Evolutionary conservation across 305 asterid genomes (phyloP), one percentile per base, ranked within the genome.

Genomic region (Salvia sclarea): DNA sequence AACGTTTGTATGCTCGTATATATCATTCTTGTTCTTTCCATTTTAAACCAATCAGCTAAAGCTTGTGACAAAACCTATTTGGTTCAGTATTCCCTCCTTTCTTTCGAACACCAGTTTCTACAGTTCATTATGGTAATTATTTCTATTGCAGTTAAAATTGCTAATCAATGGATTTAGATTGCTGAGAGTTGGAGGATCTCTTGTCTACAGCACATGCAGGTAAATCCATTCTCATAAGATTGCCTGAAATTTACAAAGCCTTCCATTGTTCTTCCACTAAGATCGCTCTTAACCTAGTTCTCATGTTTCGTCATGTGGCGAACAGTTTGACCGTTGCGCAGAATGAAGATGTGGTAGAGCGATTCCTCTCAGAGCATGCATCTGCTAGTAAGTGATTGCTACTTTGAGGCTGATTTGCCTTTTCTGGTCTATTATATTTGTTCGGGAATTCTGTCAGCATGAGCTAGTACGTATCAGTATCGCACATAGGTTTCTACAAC

Each of bases 181-280:
- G 80, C 92, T 90, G 53, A 90, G 83, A 86, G 88, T 69, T 50
- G 95, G 92, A 28, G 97, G 98, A 59, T 81, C 56, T 62, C 98
- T 93, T 70, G 95, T 93, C 79, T 93, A 93, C 76, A 93, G 98
- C 88, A 93, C 97, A 67, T 90, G 98, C 91, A 93, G 98, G 96
- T 89, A 92, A 97, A 95, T 89, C 37, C 65, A 18, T 59, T 17
- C 63, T 50, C 41, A n/a, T 48, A 44, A 31, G 67, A 64, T 53
- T 67, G 66, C 52, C 59, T 57, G 38, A 71, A 40, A 56, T 18
- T 56, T 49, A 43, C 35, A 43, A 35, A 53, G 3, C 35, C 64
- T 40, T 66, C 28, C 24, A 28, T 13, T 38, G 14, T 62, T 70
- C 49, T 50, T 44, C 49, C 30, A 6, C 58, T 21, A 31, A 14